A percentile compares a stretch with the other conserved stretches of the same genome.
Conservation (phyloP, 345 rosid species). For the Salix caprea region DNA sequence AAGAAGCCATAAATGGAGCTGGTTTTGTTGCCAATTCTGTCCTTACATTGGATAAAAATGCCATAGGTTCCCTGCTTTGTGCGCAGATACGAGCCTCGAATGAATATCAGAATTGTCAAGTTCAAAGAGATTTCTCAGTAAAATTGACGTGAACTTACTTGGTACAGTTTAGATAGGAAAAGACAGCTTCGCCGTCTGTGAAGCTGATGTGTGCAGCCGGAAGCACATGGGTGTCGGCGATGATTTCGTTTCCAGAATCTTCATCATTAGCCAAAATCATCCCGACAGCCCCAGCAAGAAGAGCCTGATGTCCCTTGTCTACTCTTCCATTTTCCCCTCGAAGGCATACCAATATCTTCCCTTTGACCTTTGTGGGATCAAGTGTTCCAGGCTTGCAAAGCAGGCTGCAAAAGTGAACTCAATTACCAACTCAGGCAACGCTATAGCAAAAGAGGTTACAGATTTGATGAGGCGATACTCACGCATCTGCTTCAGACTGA, state of each 20-base stretch:
- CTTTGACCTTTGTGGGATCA: conserved; percentile 51
- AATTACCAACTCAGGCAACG: not conserved
- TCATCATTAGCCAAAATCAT: conserved; percentile 45
- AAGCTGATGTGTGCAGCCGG: conserved; percentile 42
- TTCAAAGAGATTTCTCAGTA: not conserved
- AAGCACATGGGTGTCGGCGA: conserved; percentile 39
- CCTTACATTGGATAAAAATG: conserved; percentile 1
- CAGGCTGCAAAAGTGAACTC: not conserved
- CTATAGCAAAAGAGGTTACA: not conserved
- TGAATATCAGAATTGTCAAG: not conserved
- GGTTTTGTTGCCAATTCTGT: not conserved
- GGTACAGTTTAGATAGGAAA: conserved; percentile 37
- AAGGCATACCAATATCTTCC: conserved; percentile 57
- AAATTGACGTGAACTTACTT: conserved; percentile 28
- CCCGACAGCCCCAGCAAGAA: conserved; percentile 46
- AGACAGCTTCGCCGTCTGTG: conserved; percentile 33
- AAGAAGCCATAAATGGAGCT: conserved; percentile 19
- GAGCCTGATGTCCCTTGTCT: conserved; percentile 33
- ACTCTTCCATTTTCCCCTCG: conserved; percentile 24
- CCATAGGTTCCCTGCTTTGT: conserved; percentile 25
- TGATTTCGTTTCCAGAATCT: conserved; percentile 18
- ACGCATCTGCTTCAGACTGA: conserved; percentile 16
- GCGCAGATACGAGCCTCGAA: not conserved
- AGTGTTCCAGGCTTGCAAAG: conserved; percentile 27
- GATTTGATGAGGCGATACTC: not conserved